Evolutionary conservation across 495 filamentous ascomycete genomes (phyloP).

Genomic region (Podospora pseudocomata): DNA sequence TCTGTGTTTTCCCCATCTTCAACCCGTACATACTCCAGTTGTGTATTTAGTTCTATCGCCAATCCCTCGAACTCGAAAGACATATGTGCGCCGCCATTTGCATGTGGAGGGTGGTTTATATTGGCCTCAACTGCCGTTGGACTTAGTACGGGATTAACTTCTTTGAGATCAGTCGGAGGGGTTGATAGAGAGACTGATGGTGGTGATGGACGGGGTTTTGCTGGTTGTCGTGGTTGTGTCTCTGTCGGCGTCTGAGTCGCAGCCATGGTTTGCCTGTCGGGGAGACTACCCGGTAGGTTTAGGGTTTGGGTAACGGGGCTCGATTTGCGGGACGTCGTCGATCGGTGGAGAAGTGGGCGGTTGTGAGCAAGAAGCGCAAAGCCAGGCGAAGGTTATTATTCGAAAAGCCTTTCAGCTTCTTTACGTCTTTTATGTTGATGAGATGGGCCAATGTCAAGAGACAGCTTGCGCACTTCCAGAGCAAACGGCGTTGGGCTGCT

Average conservation of each 20-base stretch:
- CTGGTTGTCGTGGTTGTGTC: not conserved
- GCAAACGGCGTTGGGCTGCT: not conserved
- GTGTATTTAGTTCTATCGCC: constrained; percentile 14
- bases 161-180: not conserved
- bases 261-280: not conserved
- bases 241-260: not conserved
- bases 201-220: not conserved
- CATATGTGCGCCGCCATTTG: not conserved
- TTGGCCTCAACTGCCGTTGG: not conserved
- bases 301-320: not conserved
- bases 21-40: constrained; percentile 17
- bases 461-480: too few species aligned
- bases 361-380: too few species aligned
- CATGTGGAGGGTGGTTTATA: not conserved
- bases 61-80: constrained; percentile 16
- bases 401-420: too few species aligned
- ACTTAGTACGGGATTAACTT: not conserved
- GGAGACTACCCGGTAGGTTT: too few species aligned
- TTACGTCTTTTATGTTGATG: too few species aligned
- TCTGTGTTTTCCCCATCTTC: not conserved
- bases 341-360: not conserved
- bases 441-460: too few species aligned
- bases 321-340: not conserved
- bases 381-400: too few species aligned
- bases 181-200: not conserved